A percentile compares a stretch with the other conserved stretches of the same genome.
These are phyloP conservation scores for Oryza longistaminata DNA, from an alignment of 176 grass and related monocot species.

Conservation along the genomic window DNA sequence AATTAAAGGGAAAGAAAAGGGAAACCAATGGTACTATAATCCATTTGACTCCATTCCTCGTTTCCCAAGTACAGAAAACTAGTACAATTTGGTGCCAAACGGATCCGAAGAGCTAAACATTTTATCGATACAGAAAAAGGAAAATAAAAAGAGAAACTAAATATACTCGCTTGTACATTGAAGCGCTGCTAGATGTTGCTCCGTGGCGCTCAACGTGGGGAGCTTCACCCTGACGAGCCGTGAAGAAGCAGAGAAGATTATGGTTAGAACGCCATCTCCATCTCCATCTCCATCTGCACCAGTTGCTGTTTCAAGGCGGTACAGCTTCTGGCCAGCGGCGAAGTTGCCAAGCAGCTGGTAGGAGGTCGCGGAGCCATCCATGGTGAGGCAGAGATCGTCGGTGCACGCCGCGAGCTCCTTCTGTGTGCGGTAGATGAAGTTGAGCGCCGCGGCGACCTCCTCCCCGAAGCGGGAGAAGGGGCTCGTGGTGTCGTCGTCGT, in stretches of 20 bases:
- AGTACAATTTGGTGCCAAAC: too few species aligned
- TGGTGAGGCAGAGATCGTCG: constrained; percentile 60
- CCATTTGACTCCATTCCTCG: too few species aligned
- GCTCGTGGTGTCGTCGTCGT: neutral
- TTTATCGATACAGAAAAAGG: too few species aligned
- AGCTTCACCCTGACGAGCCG: constrained; percentile 39
- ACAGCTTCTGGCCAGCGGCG: constrained; percentile 70
- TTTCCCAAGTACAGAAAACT: too few species aligned
- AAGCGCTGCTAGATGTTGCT: constrained; percentile 45
- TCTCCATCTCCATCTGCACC: constrained; percentile 3
- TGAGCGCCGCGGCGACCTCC: constrained; percentile 67
- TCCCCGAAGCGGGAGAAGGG: constrained; percentile 64
- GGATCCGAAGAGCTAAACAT: too few species aligned
- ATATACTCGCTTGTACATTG: neutral
- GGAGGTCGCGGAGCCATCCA: constrained; percentile 77
- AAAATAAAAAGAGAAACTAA: neutral
- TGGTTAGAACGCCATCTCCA: constrained; percentile 11
- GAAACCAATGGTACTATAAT: too few species aligned
- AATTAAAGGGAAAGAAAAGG: too few species aligned
- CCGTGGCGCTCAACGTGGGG: constrained; percentile 50
- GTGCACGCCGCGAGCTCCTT: constrained; percentile 86
- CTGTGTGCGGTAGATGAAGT: constrained; percentile 86
- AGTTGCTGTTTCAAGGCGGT: constrained; percentile 34
- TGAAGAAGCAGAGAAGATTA: constrained; percentile 44
- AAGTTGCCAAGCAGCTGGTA: constrained; percentile 84